Evolutionary conservation across 2,329 filamentous ascomycete genomes (phyloP).

Genomic region (Colletotrichum paranaense): DNA sequence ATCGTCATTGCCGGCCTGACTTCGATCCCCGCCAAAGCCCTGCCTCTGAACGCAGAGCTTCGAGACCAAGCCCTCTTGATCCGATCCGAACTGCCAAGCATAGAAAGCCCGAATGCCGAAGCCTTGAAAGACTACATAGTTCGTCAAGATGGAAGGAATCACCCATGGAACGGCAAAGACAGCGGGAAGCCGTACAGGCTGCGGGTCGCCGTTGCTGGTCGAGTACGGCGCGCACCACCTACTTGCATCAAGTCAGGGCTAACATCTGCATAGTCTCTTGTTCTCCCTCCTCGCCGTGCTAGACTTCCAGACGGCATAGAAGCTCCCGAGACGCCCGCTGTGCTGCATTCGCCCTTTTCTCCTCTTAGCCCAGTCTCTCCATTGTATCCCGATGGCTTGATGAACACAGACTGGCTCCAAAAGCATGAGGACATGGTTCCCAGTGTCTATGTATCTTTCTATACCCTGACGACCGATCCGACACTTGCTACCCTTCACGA

Average conservation of each 20-base stretch:
- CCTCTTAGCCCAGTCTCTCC: conserved; percentile 86
- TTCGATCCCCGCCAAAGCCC: conserved; percentile 52
- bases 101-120: conserved; percentile 74
- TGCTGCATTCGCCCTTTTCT: conserved; percentile 92
- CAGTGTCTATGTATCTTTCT: conserved; percentile 84
- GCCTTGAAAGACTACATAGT: conserved; percentile 75
- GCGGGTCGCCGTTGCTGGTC: conserved; percentile 78
- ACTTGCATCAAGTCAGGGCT: conserved; percentile 40
- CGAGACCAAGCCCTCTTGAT: conserved; percentile 71
- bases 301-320: conserved; percentile 64
- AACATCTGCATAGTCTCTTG: conserved; percentile 57
- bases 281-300: conserved; percentile 68
- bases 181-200: conserved; percentile 67
- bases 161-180: conserved; percentile 75
- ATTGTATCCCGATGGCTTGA: conserved; percentile 89
- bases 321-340: conserved; percentile 56
- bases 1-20: conserved; percentile 82
- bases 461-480: conserved; percentile 77
- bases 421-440: conserved; percentile 92
- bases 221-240: conserved; percentile 68
- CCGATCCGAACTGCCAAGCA: conserved; percentile 75
- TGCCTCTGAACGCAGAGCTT: conserved; percentile 60
- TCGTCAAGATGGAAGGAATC: conserved; percentile 70
- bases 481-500: conserved; percentile 84
- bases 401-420: conserved; percentile 83